Evolutionary conservation across 1,284 basidiomycete species (phyloP).

Genomic region (Meripilus lineatus): DNA sequence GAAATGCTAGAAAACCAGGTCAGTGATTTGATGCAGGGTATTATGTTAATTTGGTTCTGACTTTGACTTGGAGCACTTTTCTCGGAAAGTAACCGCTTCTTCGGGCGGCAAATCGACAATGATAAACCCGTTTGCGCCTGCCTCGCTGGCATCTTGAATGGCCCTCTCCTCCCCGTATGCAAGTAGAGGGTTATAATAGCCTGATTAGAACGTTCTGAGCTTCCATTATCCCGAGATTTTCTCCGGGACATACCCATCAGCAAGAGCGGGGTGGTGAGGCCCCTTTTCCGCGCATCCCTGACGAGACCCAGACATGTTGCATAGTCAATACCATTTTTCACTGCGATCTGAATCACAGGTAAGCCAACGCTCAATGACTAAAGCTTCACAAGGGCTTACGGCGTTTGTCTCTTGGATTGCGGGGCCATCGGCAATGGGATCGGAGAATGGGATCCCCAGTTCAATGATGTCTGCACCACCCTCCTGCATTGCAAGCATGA

Average conservation of each 20-base stretch:
- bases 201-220: conserved; percentile 35
- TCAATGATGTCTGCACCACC: conserved; percentile 97
- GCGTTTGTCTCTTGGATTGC: conserved; percentile 91
- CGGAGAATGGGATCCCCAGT: conserved; percentile 93
- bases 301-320: conserved; percentile 72
- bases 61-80: conserved; percentile 80
- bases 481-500: conserved; percentile 87
- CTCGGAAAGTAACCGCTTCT: conserved; percentile 88
- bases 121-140: conserved; percentile 97
- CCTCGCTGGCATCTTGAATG: conserved; percentile 81
- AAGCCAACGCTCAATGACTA: conserved; percentile 6
- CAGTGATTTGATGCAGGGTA: background rate
- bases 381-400: conserved; percentile 40
- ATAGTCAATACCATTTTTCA: conserved; percentile 79
- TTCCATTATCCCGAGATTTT: background rate
- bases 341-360: conserved; percentile 58
- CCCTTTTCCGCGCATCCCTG: conserved; percentile 73
- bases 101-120: conserved; percentile 98
- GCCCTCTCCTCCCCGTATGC: conserved; percentile 95
- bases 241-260: conserved; percentile 77
- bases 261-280: conserved; percentile 82
- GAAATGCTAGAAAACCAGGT: conserved; percentile 60
- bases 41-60: conserved; percentile 43
- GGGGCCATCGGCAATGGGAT: conserved; percentile 93
- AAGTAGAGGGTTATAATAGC: conserved; percentile 95